Percentiles rank a stretch among this genome's conserved stretches.
These are phyloP conservation scores for Penicillium hesseltinei DNA, from an alignment of 2,329 filamentous ascomycete genomes.

Conservation along the genomic window DNA sequence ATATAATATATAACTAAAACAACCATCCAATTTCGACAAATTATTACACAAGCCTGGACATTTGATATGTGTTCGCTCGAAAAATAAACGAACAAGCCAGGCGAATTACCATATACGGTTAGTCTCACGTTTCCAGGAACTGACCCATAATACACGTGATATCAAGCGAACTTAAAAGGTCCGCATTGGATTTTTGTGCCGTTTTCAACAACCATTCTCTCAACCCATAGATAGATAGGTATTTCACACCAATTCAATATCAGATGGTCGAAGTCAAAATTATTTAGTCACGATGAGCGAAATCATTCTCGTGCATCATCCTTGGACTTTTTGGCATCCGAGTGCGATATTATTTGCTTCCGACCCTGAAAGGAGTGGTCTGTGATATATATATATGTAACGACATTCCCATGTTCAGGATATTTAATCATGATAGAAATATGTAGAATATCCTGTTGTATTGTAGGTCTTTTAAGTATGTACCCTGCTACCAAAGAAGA, in stretches of 20 bases:
- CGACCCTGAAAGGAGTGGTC: neutral
- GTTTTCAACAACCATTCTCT: neutral
- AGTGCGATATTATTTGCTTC: neutral
- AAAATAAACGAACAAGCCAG: neutral
- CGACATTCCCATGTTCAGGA: neutral
- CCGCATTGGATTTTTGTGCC: neutral
- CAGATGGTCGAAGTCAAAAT: neutral
- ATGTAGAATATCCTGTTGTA: no score
- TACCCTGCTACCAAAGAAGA: no score
- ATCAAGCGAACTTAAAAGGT: neutral
- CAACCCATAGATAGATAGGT: neutral
- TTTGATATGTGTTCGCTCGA: neutral
- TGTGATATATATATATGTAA: neutral
- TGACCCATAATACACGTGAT: slow-evolving; percentile 1
- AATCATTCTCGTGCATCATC: neutral
- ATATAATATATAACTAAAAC: no score
- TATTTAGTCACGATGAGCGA: neutral
- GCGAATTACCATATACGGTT: neutral
- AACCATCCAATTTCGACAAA: neutral
- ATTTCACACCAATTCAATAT: neutral
- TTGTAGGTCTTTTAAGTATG: no score
- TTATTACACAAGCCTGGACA: neutral
- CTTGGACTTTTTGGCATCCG: neutral
- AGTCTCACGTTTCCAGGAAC: neutral
- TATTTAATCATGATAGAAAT: neutral